Percentiles rank a stretch among this genome's conserved stretches.
These are phyloP conservation scores for Alternaria ventricosa DNA, from an alignment of 2,329 filamentous ascomycete genomes.

Conservation along the genomic window DNA sequence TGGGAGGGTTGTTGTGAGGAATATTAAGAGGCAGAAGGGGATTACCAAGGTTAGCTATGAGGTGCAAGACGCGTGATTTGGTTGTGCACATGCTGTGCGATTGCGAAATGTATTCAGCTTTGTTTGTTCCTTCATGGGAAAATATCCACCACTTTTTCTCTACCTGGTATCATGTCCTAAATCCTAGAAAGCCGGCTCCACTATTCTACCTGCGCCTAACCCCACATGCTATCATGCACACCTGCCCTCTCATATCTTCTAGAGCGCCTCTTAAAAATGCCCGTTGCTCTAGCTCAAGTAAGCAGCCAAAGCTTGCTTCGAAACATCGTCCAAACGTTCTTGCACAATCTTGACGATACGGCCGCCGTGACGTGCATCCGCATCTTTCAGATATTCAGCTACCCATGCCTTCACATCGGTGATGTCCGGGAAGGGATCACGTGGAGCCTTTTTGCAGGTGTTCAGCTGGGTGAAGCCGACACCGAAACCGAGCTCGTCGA, in stretches of 20 bases:
- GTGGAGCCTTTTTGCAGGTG: conserved; percentile 77
- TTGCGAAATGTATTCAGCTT: background rate
- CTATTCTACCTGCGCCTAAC: background rate
- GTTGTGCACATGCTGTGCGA: background rate
- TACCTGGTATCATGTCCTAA: conserved; percentile 28
- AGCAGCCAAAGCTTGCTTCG: conserved; percentile 48
- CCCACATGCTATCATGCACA: background rate
- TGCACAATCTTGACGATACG: conserved; percentile 74
- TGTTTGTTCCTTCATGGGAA: background rate
- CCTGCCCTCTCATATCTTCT: background rate
- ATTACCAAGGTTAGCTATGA: conserved; percentile 63
- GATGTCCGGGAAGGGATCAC: conserved; percentile 87
- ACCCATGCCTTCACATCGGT: conserved; percentile 83
- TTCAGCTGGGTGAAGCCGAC: conserved; percentile 93
- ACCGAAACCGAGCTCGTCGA: conserved; percentile 94
- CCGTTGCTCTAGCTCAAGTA: conserved; percentile 28
- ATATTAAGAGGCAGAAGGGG: conserved; percentile 70
- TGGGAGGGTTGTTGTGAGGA: conserved; percentile 69
- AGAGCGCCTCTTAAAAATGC: background rate
- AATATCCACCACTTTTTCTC: conserved; percentile 8
- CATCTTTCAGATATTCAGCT: conserved; percentile 76
- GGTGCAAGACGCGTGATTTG: conserved; percentile 25
- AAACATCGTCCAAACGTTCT: conserved; percentile 65
- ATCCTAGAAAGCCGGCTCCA: background rate
- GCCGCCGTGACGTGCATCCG: conserved; percentile 75